These are phyloP conservation scores for Isabelozyma pseudorhagii DNA, from an alignment of 805 yeast genomes.

Conservation along the genomic window DNA sequence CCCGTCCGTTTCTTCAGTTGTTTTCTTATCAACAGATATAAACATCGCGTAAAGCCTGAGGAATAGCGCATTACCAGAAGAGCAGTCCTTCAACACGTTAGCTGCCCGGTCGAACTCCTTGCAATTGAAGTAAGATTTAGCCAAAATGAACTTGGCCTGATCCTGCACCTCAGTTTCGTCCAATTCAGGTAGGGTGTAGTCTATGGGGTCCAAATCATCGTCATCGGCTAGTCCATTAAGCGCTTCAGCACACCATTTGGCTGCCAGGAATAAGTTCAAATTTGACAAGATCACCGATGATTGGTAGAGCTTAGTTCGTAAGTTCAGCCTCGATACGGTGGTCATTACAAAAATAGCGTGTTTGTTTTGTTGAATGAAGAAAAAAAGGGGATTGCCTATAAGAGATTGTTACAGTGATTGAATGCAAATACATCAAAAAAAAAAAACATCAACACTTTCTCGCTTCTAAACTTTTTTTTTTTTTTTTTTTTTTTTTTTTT, in stretches of 20 bases:
- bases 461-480: too few relatives aligned
- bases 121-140: constrained; percentile 71
- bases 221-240: constrained; percentile 50
- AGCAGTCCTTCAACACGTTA: constrained; percentile 49
- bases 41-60: constrained; percentile 65
- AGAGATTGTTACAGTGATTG: too few relatives aligned
- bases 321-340: not conserved
- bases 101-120: constrained; percentile 84
- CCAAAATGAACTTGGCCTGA: constrained; percentile 51
- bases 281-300: constrained; percentile 43
- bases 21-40: constrained; percentile 73
- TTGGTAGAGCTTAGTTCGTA: constrained; percentile 21
- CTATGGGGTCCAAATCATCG: constrained; percentile 4
- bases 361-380: not conserved
- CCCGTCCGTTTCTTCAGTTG: constrained; percentile 70
- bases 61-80: constrained; percentile 53
- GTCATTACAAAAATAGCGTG: not conserved
- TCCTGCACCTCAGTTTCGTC: constrained; percentile 34
- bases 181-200: constrained; percentile 7
- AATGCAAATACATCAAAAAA: too few relatives aligned
- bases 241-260: constrained; percentile 86
- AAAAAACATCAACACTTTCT: too few relatives aligned
- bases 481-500: too few relatives aligned
- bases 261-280: constrained; percentile 61
- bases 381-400: not conserved